Evolutionary conservation across 176 grass and related monocot genomes (phyloP).

Genomic region (Triticum turgidum): DNA sequence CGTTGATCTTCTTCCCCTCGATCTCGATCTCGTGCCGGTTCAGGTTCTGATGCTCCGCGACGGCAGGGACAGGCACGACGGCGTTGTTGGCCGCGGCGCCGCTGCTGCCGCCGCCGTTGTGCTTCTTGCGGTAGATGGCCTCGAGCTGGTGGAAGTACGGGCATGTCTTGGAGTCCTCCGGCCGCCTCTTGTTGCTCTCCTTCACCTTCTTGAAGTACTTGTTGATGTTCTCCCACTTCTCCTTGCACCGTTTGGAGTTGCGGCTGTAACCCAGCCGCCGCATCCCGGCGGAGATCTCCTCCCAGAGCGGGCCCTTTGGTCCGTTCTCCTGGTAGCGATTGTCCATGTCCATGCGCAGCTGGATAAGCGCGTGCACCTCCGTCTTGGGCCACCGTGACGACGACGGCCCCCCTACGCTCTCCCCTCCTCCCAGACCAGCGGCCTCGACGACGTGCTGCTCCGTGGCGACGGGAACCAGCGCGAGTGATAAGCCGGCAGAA

Average conservation of each 20-base stretch:
- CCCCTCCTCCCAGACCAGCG: constrained; percentile 9
- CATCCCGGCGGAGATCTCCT: constrained; percentile 83
- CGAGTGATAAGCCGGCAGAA: constrained; percentile 33
- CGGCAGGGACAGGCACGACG: not conserved
- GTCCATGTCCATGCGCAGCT: constrained; percentile 77
- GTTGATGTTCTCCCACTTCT: constrained; percentile 99
- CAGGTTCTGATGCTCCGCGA: not conserved
- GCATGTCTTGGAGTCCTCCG: constrained; percentile 93
- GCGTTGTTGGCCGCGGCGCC: constrained; percentile 9
- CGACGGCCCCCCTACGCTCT: constrained; percentile 36
- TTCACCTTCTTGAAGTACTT: constrained; percentile 99
- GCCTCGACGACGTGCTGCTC: constrained; percentile 27
- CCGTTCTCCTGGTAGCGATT: constrained; percentile 68
- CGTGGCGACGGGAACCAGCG: constrained; percentile 17
- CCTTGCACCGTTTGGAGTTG: constrained; percentile 93
- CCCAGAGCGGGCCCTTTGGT: constrained; percentile 89
- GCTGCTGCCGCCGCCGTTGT: not conserved
- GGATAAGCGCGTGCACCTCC: constrained; percentile 86
- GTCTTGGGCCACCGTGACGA: constrained; percentile 93
- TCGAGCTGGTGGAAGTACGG: constrained; percentile 97
- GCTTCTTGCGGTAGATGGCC: constrained; percentile 67
- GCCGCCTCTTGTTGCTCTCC: constrained; percentile 89
- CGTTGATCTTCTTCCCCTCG: constrained; percentile 59
- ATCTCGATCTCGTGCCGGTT: constrained; percentile 37
- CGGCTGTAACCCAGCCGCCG: constrained; percentile 79